Evolutionary conservation across 495 filamentous ascomycete species (phyloP).

Genomic region (Hypoxylon fragiforme): DNA sequence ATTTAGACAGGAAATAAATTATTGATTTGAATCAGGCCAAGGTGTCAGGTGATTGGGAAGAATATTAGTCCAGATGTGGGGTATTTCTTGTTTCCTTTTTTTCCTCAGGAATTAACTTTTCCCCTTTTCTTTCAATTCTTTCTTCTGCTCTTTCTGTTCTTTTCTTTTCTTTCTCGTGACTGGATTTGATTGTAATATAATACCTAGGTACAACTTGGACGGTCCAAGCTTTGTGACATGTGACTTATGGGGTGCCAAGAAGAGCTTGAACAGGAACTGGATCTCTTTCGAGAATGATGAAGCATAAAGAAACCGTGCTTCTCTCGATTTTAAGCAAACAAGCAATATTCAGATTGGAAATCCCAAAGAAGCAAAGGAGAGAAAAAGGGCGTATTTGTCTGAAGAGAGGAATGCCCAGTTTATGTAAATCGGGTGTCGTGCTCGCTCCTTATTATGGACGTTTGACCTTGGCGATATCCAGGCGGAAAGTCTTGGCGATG

Average conservation of each 20-base stretch:
- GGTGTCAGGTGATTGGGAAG: neutral
- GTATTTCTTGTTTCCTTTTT: too few relatives aligned
- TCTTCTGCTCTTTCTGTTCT: neutral
- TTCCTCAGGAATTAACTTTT: too few relatives aligned
- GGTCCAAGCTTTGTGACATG: slow-evolving; percentile 17
- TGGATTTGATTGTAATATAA: neutral
- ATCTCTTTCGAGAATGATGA: slow-evolving; percentile 4
- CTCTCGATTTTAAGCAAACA: slow-evolving; percentile 1
- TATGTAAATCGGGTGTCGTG: slow-evolving; percentile 48
- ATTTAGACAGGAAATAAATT: neutral
- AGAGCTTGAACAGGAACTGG: slow-evolving; percentile 16
- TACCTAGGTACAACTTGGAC: slow-evolving; percentile 10
- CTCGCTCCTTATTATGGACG: slow-evolving; percentile 51
- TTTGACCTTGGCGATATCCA: slow-evolving; percentile 49
- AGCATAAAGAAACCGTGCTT: slow-evolving; percentile 6
- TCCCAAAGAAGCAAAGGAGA: slow-evolving; percentile 27
- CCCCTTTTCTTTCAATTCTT: too few relatives aligned
- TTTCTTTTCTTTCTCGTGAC: slow-evolving; percentile 4
- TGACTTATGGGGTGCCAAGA: slow-evolving; percentile 3
- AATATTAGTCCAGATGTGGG: neutral
- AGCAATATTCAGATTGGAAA: slow-evolving; percentile 16
- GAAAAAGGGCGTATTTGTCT: slow-evolving; percentile 19
- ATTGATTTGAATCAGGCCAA: too few relatives aligned
- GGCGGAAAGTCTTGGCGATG: slow-evolving; percentile 52
- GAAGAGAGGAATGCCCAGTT: slow-evolving; percentile 40